A percentile compares a stretch with the other conserved stretches of the same genome.
Conservation (phyloP, 768 basidiomycete species). For the Xerocomus spinulosus region DNA sequence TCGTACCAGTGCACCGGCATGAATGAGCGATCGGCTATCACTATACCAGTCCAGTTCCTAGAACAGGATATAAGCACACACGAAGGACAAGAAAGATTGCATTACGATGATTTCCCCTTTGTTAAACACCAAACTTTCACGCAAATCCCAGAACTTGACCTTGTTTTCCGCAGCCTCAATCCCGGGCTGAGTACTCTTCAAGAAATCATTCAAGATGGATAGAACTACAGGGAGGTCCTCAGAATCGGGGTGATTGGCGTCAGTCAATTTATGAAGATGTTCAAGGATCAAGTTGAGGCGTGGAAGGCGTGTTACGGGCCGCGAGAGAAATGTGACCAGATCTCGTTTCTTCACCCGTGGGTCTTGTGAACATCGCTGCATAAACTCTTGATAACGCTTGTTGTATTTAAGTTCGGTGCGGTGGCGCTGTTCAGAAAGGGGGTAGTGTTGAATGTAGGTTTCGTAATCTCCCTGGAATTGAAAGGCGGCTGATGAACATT, state of each 20-base stretch:
- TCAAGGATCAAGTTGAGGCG: conserved; percentile 72
- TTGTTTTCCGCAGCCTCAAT: conserved; percentile 89
- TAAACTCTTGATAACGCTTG: conserved; percentile 59
- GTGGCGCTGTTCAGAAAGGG: conserved; percentile 77
- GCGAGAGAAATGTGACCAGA: conserved; percentile 74
- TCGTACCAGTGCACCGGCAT: conserved; percentile 61
- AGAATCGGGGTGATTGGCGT: conserved; percentile 71
- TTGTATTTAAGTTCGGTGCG: conserved; percentile 72
- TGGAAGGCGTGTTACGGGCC: conserved; percentile 86
- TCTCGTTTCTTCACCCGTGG: conserved; percentile 71
- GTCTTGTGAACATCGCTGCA: conserved; percentile 57
- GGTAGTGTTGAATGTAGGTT: conserved; percentile 83
- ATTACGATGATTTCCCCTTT: conserved; percentile 80
- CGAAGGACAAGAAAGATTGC: not conserved
- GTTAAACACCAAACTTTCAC: conserved; percentile 69
- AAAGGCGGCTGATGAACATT: conserved; percentile 28
- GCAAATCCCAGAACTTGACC: conserved; percentile 81
- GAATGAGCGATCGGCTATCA: conserved; percentile 66
- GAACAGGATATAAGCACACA: conserved; percentile 4
- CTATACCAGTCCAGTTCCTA: conserved; percentile 83
- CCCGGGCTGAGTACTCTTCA: conserved; percentile 86
- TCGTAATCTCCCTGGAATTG: conserved; percentile 67
- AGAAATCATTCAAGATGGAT: conserved; percentile 60
- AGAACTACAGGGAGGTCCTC: conserved; percentile 73
- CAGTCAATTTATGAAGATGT: conserved; percentile 61